A percentile compares a stretch with the other conserved stretches of the same genome.
Evolutionary conservation across 2,329 filamentous ascomycete species (phyloP).

Genomic region (Colletotrichum sp.): DNA sequence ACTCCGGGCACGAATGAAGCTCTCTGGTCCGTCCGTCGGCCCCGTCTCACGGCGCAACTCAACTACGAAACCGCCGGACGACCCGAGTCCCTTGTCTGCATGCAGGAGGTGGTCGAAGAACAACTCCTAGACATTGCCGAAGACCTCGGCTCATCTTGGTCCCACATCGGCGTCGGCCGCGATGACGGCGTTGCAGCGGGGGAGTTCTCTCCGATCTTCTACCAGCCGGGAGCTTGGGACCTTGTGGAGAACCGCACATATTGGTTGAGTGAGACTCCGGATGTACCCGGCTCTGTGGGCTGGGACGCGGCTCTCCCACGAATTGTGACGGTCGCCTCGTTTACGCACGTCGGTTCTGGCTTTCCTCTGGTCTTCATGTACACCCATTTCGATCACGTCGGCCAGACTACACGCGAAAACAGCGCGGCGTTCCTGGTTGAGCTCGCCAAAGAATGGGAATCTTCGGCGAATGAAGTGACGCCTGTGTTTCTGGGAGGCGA

Average conservation of each 20-base stretch:
- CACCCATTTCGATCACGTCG: conserved; percentile 58
- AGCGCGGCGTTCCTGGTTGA: conserved; percentile 41
- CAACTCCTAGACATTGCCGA: conserved; percentile 47
- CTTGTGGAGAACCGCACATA: conserved; percentile 56
- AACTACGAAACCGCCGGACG: conserved; percentile 36
- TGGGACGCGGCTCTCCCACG: conserved; percentile 55
- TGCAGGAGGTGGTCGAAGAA: conserved; percentile 52
- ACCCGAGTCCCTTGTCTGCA: conserved; percentile 42
- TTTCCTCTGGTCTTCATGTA: conserved; percentile 48
- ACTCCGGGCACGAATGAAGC: conserved; percentile 41
- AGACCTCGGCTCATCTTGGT: conserved; percentile 48
- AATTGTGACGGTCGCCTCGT: conserved; percentile 51
- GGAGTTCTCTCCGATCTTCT: conserved; percentile 74
- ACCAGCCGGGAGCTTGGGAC: conserved; percentile 56
- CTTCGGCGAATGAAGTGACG: neutral
- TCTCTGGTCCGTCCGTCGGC: conserved; percentile 42
- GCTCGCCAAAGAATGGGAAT: conserved; percentile 30
- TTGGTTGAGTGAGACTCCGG: conserved; percentile 67
- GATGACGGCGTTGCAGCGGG: conserved; percentile 63
- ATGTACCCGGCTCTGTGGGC: conserved; percentile 57
- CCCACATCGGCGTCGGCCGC: conserved; percentile 59
- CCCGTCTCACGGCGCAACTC: conserved; percentile 40
- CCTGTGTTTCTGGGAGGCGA: conserved; percentile 37
- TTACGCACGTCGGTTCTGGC: conserved; percentile 42
- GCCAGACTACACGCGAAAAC: conserved; percentile 42